phyloP scores from a whole-genome alignment of 768 basidiomycete genomes.

The Psilocybe tampanensis region DNA sequence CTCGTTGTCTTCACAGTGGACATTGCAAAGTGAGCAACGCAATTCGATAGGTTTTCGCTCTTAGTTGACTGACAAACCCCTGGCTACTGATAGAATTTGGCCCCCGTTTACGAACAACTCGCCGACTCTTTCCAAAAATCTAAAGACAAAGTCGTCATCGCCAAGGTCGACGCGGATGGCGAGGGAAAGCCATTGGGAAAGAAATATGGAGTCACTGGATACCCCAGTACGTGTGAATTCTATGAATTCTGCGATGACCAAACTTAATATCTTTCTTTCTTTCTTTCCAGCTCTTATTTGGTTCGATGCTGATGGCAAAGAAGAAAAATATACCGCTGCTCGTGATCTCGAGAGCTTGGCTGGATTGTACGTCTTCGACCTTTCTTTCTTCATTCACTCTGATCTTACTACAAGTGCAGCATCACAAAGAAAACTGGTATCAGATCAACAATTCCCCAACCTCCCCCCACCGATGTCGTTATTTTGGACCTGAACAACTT shows the following conservation, averaged over 20 bases:
- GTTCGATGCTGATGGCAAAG: slow-evolving; percentile 74
- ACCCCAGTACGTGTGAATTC: slow-evolving; percentile 72
- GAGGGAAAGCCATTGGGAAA: slow-evolving; percentile 75
- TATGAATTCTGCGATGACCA: background rate
- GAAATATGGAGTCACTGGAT: slow-evolving; percentile 81
- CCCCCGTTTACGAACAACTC: slow-evolving; percentile 85
- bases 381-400: background rate
- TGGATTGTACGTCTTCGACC: slow-evolving; percentile 58
- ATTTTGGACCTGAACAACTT: slow-evolving; percentile 75
- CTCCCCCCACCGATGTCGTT: slow-evolving; percentile 71
- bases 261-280: background rate
- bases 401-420: slow-evolving; percentile 38
- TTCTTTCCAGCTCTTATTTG: slow-evolving; percentile 79
- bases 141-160: slow-evolving; percentile 84
- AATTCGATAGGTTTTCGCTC: background rate
- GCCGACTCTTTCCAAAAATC: slow-evolving; percentile 82
- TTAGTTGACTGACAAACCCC: background rate
- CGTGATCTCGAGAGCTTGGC: slow-evolving; percentile 81
- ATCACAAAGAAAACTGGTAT: slow-evolving; percentile 75
- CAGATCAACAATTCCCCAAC: slow-evolving; percentile 87
- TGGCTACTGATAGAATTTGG: slow-evolving; percentile 64
- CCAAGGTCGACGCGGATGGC: slow-evolving; percentile 93
- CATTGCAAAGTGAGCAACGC: slow-evolving; percentile 74
- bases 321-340: slow-evolving; percentile 71
- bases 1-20: slow-evolving; percentile 49